Evolutionary conservation across 2,329 filamentous ascomycete genomes (phyloP), one percentile per base, ranked within the genome.

Genomic region (Trichoderma semiorbis): DNA sequence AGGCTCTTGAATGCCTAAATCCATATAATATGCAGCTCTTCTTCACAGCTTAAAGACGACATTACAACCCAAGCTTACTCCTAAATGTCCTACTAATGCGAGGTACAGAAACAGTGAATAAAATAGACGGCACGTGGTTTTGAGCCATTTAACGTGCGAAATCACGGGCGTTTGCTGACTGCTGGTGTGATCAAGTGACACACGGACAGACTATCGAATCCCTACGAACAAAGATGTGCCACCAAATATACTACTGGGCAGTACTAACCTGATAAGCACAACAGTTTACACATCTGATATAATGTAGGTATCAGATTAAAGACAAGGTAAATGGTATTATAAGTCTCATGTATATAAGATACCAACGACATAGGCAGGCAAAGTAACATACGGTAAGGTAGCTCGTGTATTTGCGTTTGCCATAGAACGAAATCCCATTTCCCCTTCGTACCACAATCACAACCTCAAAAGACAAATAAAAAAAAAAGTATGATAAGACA

Each of bases 121-220:
- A 3, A 28, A n/a, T 3, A 39, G 1, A 18, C 26, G 21, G 50
- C 64, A 58, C 64, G 64, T 67, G 64, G 32, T 30, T 21, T 6
- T 67, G 64, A 67, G 64, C 12, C 28, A 67, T 67, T 67, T 67
- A 67, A 58, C 63, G 50, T 66, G 47, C 30, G 47, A 66, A 36
- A 66, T 26, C 63, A 67, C 64, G 64, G 50, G 47, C n/a, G 47
- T 26, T 26, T 26, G 28, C 16, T 36, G 47, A 24, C 11, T 36
- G 16, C 5, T 12, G 18, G 28, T 18, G 50, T 57, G 63, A 66
- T 57, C 63, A 66, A 66, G 47, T 66, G 63, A 66, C 47, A 60
- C 28, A 12, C n/a, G 32, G 10, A 36, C 34, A 36, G 34, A 36
- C 34, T 50, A 50, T 24, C n/a, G n/a, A 50, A 50, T 50, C 18